phyloP scores from a whole-genome alignment of 495 filamentous ascomycete genomes.

The Pyrenopolyporus hunteri region DNA sequence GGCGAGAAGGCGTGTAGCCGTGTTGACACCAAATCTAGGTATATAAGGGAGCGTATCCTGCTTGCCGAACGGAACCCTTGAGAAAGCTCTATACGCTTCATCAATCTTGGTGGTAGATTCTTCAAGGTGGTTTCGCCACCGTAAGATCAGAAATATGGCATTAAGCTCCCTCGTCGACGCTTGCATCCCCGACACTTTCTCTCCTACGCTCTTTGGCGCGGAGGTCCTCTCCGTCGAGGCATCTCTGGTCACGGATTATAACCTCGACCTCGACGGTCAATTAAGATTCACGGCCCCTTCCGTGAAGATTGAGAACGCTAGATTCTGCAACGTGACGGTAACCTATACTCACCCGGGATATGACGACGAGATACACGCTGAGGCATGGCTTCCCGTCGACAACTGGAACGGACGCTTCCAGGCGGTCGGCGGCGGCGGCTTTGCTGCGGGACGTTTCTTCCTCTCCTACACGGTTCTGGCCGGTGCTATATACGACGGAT shows the following conservation, averaged over 20 bases:
- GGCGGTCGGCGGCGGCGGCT: slow-evolving; percentile 55
- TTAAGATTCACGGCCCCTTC: slow-evolving; percentile 18
- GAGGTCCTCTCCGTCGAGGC: slow-evolving; percentile 25
- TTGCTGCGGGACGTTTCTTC: slow-evolving; percentile 35
- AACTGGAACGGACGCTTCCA: slow-evolving; percentile 53
- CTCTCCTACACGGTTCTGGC: slow-evolving; percentile 28
- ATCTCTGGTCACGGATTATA: slow-evolving; percentile 30
- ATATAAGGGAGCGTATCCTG: no score
- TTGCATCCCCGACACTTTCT: slow-evolving; percentile 28
- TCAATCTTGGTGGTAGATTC: no score
- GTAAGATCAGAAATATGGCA: not conserved
- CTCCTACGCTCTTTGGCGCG: slow-evolving; percentile 15
- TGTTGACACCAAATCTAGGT: no score
- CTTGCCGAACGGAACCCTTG: no score
- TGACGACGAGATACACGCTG: slow-evolving; percentile 45
- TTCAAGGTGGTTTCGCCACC: no score
- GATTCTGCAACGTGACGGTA: slow-evolving; percentile 53
- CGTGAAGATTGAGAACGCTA: slow-evolving; percentile 27
- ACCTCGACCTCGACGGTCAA: not conserved
- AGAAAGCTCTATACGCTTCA: no score
- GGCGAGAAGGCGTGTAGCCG: no score
- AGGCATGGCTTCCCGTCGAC: slow-evolving; percentile 48
- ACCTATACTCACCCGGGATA: slow-evolving; percentile 52
- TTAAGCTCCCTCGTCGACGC: not conserved
- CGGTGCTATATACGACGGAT: slow-evolving; percentile 45